phyloP scores from a whole-genome alignment of 2,329 filamentous ascomycete genomes.

The Ophiostoma pallidulum region DNA sequence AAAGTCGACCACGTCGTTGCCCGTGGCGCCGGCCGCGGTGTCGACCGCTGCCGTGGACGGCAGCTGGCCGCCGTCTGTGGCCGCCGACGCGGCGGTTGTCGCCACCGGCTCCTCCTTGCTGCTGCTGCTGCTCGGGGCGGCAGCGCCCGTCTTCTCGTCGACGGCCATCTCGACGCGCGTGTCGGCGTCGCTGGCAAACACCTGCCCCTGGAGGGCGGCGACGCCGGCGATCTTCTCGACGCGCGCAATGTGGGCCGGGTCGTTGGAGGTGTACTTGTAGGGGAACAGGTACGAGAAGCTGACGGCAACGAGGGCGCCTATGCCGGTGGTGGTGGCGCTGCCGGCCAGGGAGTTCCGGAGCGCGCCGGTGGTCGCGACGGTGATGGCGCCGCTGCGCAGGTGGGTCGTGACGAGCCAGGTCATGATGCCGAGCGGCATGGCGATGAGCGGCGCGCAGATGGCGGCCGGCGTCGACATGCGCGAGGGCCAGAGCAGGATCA shows the following conservation, averaged over 20 bases:
- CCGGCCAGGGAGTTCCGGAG: constrained; percentile 30
- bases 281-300: constrained; percentile 27
- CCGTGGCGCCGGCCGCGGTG: constrained; percentile 17
- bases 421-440: constrained; percentile 24
- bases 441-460: constrained; percentile 27
- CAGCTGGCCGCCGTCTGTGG: background rate
- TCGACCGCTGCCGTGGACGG: background rate
- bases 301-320: constrained; percentile 26
- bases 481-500: constrained; percentile 29
- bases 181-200: background rate
- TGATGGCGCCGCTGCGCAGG: constrained; percentile 25
- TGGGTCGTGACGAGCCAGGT: constrained; percentile 30
- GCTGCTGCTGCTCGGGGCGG: no score
- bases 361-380: constrained; percentile 27
- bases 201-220: constrained; percentile 3
- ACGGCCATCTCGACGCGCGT: background rate
- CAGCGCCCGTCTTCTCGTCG: constrained; percentile 5
- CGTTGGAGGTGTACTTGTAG: constrained; percentile 14
- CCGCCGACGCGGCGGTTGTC: no score
- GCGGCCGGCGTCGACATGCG: constrained; percentile 29
- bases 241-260: constrained; percentile 2
- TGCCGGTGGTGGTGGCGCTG: constrained; percentile 27
- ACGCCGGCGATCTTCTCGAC: constrained; percentile 13
- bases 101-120: background rate
- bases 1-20: constrained; percentile 33